Percentiles rank a stretch among this genome's conserved stretches.
These are phyloP conservation scores for Triticum dicoccoides DNA, from an alignment of 176 grass and related monocot species.

Conservation along the genomic window DNA sequence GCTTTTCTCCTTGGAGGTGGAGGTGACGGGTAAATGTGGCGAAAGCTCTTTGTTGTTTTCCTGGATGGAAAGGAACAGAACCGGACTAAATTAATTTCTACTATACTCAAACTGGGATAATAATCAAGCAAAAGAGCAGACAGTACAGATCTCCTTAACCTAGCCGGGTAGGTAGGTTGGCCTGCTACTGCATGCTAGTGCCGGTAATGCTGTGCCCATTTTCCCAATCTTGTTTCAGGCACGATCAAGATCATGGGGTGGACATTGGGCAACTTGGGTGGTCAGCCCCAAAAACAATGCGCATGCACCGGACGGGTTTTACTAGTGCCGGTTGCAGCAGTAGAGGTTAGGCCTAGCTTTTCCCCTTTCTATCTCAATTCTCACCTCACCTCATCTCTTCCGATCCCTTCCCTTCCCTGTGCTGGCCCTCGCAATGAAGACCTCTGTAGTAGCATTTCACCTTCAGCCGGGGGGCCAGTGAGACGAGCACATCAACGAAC, in stretches of 20 bases:
- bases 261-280: constrained; percentile 49
- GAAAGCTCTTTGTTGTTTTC: neutral
- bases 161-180: neutral
- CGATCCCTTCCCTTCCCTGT: neutral
- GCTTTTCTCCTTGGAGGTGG: neutral
- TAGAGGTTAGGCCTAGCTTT: neutral
- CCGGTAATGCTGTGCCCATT: constrained; percentile 38
- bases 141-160: neutral
- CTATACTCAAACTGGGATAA: neutral
- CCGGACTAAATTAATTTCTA: neutral
- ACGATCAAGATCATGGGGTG: constrained; percentile 1
- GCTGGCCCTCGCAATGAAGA: neutral
- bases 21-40: neutral
- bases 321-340: constrained; percentile 25
- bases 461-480: neutral
- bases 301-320: neutral
- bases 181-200: neutral
- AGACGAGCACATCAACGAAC: neutral
- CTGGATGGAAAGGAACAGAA: neutral
- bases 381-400: neutral
- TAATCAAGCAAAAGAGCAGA: neutral
- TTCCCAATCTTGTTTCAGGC: constrained; percentile 18
- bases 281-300: constrained; percentile 29
- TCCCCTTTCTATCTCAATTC: constrained; percentile 41
- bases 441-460: neutral